Evolutionary conservation across 768 basidiomycete genomes (phyloP).

Genomic region (Amanita rubescens): DNA sequence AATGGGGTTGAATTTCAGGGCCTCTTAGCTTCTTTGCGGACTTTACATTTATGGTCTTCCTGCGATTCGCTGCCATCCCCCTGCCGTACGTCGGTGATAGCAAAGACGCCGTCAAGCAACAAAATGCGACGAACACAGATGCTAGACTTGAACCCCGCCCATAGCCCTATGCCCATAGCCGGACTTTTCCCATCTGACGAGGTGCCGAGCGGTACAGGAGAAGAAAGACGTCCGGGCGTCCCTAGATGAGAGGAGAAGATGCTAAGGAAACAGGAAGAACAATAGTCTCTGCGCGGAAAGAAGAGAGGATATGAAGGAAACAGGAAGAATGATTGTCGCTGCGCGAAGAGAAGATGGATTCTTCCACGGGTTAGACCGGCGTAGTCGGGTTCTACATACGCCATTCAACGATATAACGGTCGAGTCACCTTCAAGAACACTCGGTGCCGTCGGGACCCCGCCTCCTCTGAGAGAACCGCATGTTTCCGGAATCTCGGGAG

Average conservation of each 20-base stretch:
- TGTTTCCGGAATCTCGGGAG: neutral
- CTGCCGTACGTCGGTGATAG: neutral
- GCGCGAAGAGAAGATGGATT: neutral
- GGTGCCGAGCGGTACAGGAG: too few relatives aligned
- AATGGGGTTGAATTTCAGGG: neutral
- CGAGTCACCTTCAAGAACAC: neutral
- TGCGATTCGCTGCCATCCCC: neutral
- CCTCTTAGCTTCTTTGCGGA: neutral
- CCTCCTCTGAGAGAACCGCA: neutral
- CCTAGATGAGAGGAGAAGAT: too few relatives aligned
- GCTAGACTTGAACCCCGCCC: neutral
- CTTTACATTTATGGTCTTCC: neutral
- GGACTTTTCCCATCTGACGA: neutral
- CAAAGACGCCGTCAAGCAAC: neutral
- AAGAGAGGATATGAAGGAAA: too few relatives aligned
- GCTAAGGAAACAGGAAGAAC: too few relatives aligned
- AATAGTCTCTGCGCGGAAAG: too few relatives aligned
- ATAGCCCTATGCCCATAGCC: slow-evolving; percentile 2
- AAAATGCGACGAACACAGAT: neutral
- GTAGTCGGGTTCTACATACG: too few relatives aligned
- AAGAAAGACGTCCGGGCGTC: too few relatives aligned
- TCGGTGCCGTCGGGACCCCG: neutral
- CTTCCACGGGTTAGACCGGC: too few relatives aligned
- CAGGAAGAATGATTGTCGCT: too few relatives aligned
- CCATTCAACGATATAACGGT: too few relatives aligned